Percentiles rank a stretch among this genome's conserved stretches.
Evolutionary conservation across 192 early-diverging fungal species (phyloP).

Genomic region (Thamnidium elegans): DNA sequence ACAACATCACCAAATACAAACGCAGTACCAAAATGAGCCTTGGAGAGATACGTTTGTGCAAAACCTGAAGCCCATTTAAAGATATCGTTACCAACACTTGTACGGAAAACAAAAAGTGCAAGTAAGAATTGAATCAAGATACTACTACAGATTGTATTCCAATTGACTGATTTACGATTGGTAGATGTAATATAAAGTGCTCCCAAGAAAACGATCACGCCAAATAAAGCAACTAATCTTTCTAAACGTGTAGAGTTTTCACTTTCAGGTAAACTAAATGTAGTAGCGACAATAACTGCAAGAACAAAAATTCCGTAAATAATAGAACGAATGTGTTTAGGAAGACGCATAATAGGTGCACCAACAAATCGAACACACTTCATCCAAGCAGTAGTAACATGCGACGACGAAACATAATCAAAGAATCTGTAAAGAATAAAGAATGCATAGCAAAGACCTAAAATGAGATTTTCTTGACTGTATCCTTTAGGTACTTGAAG

Average conservation of each 20-base stretch:
- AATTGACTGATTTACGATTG: slow-evolving; percentile 63
- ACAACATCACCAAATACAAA: slow-evolving; percentile 66
- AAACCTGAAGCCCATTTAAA: slow-evolving; percentile 67
- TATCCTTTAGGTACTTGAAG: slow-evolving; percentile 34
- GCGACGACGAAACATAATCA: slow-evolving; percentile 10
- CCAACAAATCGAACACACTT: not conserved
- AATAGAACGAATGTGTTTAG: not conserved
- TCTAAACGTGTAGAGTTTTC: slow-evolving; percentile 57
- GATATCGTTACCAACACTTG: slow-evolving; percentile 64
- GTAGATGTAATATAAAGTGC: slow-evolving; percentile 53
- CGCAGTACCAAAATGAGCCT: slow-evolving; percentile 60
- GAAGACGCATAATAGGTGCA: slow-evolving; percentile 17
- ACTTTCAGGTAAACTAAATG: slow-evolving; percentile 53
- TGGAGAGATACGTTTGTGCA: slow-evolving; percentile 59
- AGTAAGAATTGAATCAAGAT: slow-evolving; percentile 74
- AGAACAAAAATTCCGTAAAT: slow-evolving; percentile 25
- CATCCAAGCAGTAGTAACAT: slow-evolving; percentile 16
- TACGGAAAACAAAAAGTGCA: slow-evolving; percentile 76
- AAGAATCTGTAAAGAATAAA: slow-evolving; percentile 25
- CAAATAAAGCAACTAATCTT: slow-evolving; percentile 73
- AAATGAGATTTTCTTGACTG: slow-evolving; percentile 29
- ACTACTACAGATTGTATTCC: slow-evolving; percentile 71
- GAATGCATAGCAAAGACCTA: slow-evolving; percentile 26
- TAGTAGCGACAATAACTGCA: slow-evolving; percentile 48
- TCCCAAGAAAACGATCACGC: slow-evolving; percentile 57